Conservation (phyloP, 805 yeast species). For the Jamesozyma lodderae region DNA sequence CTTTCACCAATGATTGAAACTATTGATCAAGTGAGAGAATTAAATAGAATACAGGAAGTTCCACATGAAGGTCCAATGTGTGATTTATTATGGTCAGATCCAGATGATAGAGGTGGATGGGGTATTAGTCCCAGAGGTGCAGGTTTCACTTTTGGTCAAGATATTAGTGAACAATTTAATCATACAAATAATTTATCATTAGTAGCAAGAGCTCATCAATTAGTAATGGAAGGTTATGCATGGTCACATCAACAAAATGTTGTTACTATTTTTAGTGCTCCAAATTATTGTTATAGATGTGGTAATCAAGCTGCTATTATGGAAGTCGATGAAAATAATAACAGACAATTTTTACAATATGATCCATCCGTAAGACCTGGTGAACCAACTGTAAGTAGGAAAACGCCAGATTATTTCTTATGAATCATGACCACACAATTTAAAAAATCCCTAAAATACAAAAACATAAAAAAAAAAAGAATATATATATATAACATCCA, state of each 20-base stretch:
- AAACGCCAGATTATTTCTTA: conserved; percentile 94
- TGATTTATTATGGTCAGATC: conserved; percentile 93
- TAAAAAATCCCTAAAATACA: too few relatives aligned
- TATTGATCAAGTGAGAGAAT: conserved; percentile 82
- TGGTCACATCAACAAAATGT: conserved; percentile 94
- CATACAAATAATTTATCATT: conserved; percentile 78
- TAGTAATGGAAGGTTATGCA: conserved; percentile 94
- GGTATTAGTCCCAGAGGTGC: conserved; percentile 98
- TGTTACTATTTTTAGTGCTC: conserved; percentile 90
- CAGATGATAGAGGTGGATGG: conserved; percentile 97
- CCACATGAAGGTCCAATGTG: conserved; percentile 99
- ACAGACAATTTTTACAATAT: conserved; percentile 86
- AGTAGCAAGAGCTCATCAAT: conserved; percentile 91
- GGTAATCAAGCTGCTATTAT: conserved; percentile 97
- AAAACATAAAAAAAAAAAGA: too few relatives aligned
- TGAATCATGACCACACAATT: conserved; percentile 27
- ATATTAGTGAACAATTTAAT: conserved; percentile 86
- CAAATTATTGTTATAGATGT: conserved; percentile 94
- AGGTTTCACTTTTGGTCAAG: conserved; percentile 96
- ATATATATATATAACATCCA: too few relatives aligned
- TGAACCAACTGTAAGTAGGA: conserved; percentile 93
- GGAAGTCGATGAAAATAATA: conserved; percentile 94
- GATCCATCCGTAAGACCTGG: conserved; percentile 97
- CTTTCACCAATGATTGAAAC: conserved; percentile 91
- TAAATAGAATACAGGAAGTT: conserved; percentile 89